phyloP scores from a whole-genome alignment of 192 early-diverging fungal species.

The Entomortierella chlamydospora region DNA sequence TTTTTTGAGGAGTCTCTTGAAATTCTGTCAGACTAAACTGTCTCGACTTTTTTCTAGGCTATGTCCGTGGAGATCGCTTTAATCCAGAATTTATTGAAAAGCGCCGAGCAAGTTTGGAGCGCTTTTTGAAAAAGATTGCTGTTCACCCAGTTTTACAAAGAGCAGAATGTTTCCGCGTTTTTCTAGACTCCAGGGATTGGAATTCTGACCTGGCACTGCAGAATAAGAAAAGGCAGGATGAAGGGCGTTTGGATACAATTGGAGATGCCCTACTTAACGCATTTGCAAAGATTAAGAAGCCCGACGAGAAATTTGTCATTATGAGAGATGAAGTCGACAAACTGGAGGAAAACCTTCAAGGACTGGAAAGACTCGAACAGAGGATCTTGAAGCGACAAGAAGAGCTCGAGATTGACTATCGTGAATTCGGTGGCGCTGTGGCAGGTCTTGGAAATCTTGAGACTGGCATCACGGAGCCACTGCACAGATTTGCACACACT shows the following conservation, averaged over 20 bases:
- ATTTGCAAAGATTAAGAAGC: constrained; percentile 90
- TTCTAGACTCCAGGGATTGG: constrained; percentile 89
- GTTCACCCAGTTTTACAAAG: constrained; percentile 84
- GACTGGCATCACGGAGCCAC: constrained; percentile 81
- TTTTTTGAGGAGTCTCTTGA: background rate
- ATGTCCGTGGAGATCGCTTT: constrained; percentile 96
- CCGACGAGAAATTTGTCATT: constrained; percentile 86
- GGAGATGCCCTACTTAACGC: constrained; percentile 89
- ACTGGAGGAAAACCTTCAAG: constrained; percentile 86
- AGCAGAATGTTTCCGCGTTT: constrained; percentile 77
- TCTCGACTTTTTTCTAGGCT: constrained; percentile 67
- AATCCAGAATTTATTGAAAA: constrained; percentile 91
- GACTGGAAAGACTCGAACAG: constrained; percentile 86
- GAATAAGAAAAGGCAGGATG: constrained; percentile 59
- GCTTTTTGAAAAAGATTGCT: constrained; percentile 85
- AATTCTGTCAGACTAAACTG: background rate
- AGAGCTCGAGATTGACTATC: constrained; percentile 83
- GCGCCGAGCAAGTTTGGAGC: constrained; percentile 81
- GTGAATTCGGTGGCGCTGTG: constrained; percentile 83
- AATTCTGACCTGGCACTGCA: constrained; percentile 51
- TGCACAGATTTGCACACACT: constrained; percentile 82
- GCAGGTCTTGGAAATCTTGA: constrained; percentile 85
- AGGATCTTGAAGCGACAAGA: constrained; percentile 79
- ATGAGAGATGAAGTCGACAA: constrained; percentile 86
- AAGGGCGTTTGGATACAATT: constrained; percentile 82